Evolutionary conservation across 2,329 filamentous ascomycete genomes (phyloP), one percentile per base, ranked within the genome.

Genomic region (Colletotrichum aenigma): DNA sequence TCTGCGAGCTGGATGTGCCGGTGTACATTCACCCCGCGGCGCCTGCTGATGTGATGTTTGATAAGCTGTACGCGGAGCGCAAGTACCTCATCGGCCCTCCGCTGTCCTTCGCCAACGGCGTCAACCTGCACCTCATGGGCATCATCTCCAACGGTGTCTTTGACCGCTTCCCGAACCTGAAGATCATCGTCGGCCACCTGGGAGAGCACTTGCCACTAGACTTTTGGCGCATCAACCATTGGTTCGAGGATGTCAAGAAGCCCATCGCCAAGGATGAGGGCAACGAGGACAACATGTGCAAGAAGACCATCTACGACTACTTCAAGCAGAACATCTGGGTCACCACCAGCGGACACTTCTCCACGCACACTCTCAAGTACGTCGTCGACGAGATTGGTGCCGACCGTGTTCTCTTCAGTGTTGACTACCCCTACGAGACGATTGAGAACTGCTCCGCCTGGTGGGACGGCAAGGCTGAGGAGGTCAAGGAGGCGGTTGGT

Each of bases 21-120:
- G 87, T 94, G 65, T 94, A 93, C 79, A 85, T 94, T 1, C 92
- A 94, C 81, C 92, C 91, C 0, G 85, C 89, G 64, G 88, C 89
- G 77, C 90, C 92, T 2, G 90, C 89, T 0, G 91, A 90, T 8
- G 86, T 85, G 21, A 87, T 91, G 70, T 85, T 89, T 78, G 89
- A 92, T 6, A 90, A 90, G 79, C 86, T 92, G 28, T 93, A 88
- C 86, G 88, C 88, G 2, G 86, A 91, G 78, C 86, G 91, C 26
- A 89, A 89, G 79, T 93, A 88, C 87, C 87, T 93, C 32, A 83
- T 93, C 60, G 92, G 91, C 0, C 90, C 91, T 1, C 90, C 91
- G 0, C 85, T 91, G 8, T 88, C 86, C 70, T 92, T 93, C 66
- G 90, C 90, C 4, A 88, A 91, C 1, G 91, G 88, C 7, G 90